A percentile compares a stretch with the other conserved stretches of the same genome.
Evolutionary conservation across 176 grass and related monocot genomes (phyloP).

Genomic region (Avena atlantica): DNA sequence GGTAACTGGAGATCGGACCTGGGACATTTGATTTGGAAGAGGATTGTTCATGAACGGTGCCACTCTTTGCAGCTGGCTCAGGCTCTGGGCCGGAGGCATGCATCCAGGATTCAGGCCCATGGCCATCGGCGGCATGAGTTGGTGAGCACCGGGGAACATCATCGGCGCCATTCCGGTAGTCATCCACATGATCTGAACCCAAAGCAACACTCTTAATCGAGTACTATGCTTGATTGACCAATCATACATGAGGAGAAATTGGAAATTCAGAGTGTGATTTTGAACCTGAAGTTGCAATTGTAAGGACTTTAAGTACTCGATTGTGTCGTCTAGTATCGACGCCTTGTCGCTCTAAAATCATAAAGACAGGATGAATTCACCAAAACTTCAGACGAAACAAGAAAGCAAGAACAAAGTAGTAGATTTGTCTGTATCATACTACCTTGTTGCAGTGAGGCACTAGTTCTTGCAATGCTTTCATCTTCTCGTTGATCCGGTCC

Average conservation of each 20-base stretch:
- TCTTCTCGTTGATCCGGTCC: slow-evolving; percentile 94
- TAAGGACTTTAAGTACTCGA: slow-evolving; percentile 93
- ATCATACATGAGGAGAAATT: not conserved
- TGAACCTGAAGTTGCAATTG: slow-evolving; percentile 95
- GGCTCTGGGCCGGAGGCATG: slow-evolving; percentile 50
- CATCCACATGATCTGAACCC: slow-evolving; percentile 90
- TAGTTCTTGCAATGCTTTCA: slow-evolving; percentile 84
- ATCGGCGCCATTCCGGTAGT: slow-evolving; percentile 68
- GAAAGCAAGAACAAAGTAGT: not conserved
- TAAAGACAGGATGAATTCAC: not conserved
- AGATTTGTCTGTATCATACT: not conserved
- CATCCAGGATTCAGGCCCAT: slow-evolving; percentile 49
- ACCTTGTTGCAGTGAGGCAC: slow-evolving; percentile 95
- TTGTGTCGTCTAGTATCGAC: slow-evolving; percentile 86
- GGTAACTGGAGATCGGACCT: slow-evolving; percentile 37
- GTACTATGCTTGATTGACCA: not conserved
- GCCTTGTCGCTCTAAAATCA: slow-evolving; percentile 82
- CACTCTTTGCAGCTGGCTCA: slow-evolving; percentile 57
- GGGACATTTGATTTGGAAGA: slow-evolving; percentile 57
- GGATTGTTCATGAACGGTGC: slow-evolving; percentile 46
- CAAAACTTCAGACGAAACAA: not conserved
- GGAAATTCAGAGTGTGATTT: not conserved
- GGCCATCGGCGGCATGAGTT: slow-evolving; percentile 63
- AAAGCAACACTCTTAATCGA: not conserved
- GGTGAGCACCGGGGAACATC: slow-evolving; percentile 69